phyloP scores from a whole-genome alignment of 1,139 yeast species.

The Debaryomyces coudertii region DNA sequence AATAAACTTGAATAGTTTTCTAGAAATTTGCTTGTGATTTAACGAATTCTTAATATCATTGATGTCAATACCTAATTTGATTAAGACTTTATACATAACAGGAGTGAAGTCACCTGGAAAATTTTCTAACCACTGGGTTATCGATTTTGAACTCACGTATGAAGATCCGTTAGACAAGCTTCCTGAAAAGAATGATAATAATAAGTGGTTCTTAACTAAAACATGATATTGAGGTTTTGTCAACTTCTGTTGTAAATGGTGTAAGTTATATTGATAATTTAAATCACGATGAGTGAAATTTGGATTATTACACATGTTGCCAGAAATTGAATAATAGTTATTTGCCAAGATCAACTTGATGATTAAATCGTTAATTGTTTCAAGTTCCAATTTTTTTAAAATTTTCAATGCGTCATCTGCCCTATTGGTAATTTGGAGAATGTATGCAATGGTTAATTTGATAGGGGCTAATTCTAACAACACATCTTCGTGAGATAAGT shows the following conservation, averaged over 20 bases:
- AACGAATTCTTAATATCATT: constrained; percentile 28
- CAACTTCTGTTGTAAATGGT: constrained; percentile 40
- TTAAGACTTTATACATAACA: constrained; percentile 33
- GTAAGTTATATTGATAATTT: constrained; percentile 42
- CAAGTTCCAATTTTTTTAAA: constrained; percentile 26
- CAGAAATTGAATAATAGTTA: constrained; percentile 30
- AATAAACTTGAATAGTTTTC: constrained; percentile 32
- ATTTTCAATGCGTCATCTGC: constrained; percentile 45
- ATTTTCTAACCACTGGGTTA: constrained; percentile 23
- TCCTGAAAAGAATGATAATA: constrained; percentile 44
- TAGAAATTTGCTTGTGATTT: constrained; percentile 21
- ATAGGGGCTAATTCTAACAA: constrained; percentile 62
- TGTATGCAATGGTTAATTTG: constrained; percentile 68
- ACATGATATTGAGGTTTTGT: constrained; percentile 46
- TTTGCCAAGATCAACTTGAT: constrained; percentile 37
- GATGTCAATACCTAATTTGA: constrained; percentile 31
- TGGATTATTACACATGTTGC: constrained; percentile 23
- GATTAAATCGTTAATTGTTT: constrained; percentile 33
- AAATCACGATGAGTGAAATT: constrained; percentile 49
- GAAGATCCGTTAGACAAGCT: constrained; percentile 33
- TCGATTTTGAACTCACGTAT: constrained; percentile 25
- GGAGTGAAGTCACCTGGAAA: constrained; percentile 41
- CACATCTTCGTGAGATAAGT: constrained; percentile 40
- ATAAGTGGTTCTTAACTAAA: constrained; percentile 47
- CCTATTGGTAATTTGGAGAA: constrained; percentile 53